Evolutionary conservation across 208 protist species (phyloP), one percentile per base, ranked within the genome.

Genomic region (Crithidia expoeki): DNA sequence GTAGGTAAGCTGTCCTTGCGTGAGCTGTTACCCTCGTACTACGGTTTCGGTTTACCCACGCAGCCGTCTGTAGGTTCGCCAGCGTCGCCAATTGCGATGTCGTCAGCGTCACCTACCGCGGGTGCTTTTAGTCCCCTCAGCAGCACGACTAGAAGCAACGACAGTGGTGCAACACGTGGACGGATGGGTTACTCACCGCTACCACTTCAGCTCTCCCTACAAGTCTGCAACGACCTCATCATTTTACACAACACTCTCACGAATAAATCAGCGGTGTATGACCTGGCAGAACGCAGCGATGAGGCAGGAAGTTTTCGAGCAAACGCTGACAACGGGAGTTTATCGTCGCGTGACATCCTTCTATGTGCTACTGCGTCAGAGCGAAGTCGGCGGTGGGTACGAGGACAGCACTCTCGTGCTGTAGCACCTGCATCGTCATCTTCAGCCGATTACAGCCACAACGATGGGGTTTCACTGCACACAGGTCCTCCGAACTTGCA

Each of bases 181-280:
- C 23, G 46, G 59, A 21, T 17, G 38, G 1, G 5, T 25, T 10
- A 23, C 28, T 5, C 16, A 19, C 34, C 21, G 32, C 25, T 28
- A 3, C n/a, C 25, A 12, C 36, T 42, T 14, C 42, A 27, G 27
- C 51, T 91, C 46, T 70, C 53, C 2, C 57, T 92, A 36, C 86
- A 92, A 34, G 79, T 89, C 12, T 34, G 81, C 9, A 78, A 85
- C 61, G 81, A 87, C 40, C 46, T 89, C 56, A 30, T 92, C 33
- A 23, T 92, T 27, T 11, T 92, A n/a, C 83, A 89, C 68, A 40
- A 34, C n/a, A 42, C 59, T 0, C 27, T 38, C 7, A 72, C 63
- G 4, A 68, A 55, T 9, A 19, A 72, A 28, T 74, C 82, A 33
- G 72, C 63, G 32, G 74, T 68, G 17, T 91, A 82, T 72, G 85